Evolutionary conservation across 2,329 filamentous ascomycete species (phyloP), one percentile per base, ranked within the genome.

Genomic region (Lojkania enalia): DNA sequence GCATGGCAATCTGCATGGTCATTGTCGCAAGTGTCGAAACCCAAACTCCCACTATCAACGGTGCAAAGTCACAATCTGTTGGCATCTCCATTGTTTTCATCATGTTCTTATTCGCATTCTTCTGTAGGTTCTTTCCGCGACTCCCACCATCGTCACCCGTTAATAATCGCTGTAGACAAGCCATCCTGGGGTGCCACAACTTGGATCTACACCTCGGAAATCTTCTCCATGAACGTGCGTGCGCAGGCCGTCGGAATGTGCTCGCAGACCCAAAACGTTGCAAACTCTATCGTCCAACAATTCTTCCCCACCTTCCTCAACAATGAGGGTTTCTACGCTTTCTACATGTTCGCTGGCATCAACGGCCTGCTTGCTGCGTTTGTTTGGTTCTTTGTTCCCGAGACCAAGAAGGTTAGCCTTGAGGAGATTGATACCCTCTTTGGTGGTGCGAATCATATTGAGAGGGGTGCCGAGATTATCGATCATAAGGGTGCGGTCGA

Each of bases 171-270:
- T 33, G 14, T 38, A 77, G 74, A 87, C 70, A 87, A 87, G 63
- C 83, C 84, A 3, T 84, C 81, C 0, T 86, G 83, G 82, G 83
- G 83, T 39, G 83, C 83, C 2, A 86, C 83, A 3, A 80, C 82
- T 14, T 87, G 84, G 84, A 86, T 87, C 63, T 86, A 81, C 79
- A 87, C 84, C 0, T 77, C 82, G 2, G 84, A 87, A 55, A 74
- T 87, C 47, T 87, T 87, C 73, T 82, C 78, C 42, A 84, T 85
- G 80, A 87, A 87, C 65, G 80, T 87, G n/a, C 82, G 84, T 46
- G 82, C 83, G 4, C 84, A 87, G 63, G 84, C 84, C 25, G 82
- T 87, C 12, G 84, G 83, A 43, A 87, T 87, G 84, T 82, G 77
- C 30, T 74, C 73, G 30, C 76, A 75, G 62, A 79, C 60, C 43